Conservation (phyloP, 306 rosid genomes). For the Vachellia pachyceras region DNA sequence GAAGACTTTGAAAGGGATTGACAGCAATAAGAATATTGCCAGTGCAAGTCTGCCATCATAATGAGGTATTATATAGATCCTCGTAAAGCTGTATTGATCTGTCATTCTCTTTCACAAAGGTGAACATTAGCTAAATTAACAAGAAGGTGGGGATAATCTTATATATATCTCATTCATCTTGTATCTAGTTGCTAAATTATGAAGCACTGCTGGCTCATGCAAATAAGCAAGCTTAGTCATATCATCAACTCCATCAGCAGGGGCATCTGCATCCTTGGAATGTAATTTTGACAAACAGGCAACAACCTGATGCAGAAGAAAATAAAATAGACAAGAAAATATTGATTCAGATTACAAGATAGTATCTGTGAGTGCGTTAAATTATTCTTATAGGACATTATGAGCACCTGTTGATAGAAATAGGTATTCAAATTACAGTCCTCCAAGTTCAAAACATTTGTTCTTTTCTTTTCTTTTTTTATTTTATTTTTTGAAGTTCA, state of each 20-base stretch:
- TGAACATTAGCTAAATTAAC: slow-evolving; percentile 34
- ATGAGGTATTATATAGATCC: slow-evolving; percentile 50
- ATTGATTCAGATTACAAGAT: slow-evolving; percentile 32
- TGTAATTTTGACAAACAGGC: slow-evolving; percentile 67
- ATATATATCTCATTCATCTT: slow-evolving; percentile 83
- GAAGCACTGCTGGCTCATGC: slow-evolving; percentile 92
- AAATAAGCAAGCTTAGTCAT: slow-evolving; percentile 88
- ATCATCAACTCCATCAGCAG: slow-evolving; percentile 78
- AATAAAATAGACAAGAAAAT: slow-evolving; percentile 20
- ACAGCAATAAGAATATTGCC: slow-evolving; percentile 97
- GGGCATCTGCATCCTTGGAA: slow-evolving; percentile 74
- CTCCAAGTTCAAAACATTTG: slow-evolving; percentile 17
- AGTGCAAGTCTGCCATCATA: slow-evolving; percentile 79
- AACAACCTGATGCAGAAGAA: slow-evolving; percentile 60
- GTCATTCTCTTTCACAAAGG: slow-evolving; percentile 39
- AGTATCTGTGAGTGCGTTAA: slow-evolving; percentile 11
- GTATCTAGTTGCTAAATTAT: slow-evolving; percentile 77
- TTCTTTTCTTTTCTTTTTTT: background rate
- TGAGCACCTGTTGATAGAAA: slow-evolving; percentile 10
- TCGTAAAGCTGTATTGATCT: slow-evolving; percentile 42
- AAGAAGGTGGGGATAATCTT: slow-evolving; percentile 48
- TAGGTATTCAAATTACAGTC: slow-evolving; percentile 21
- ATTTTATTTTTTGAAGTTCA: background rate
- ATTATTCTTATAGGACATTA: slow-evolving; percentile 26
- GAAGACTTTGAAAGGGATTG: slow-evolving; percentile 84